Evolutionary conservation across 2,329 filamentous ascomycete species (phyloP).

Genomic region (Cladophialophora carrionii): DNA sequence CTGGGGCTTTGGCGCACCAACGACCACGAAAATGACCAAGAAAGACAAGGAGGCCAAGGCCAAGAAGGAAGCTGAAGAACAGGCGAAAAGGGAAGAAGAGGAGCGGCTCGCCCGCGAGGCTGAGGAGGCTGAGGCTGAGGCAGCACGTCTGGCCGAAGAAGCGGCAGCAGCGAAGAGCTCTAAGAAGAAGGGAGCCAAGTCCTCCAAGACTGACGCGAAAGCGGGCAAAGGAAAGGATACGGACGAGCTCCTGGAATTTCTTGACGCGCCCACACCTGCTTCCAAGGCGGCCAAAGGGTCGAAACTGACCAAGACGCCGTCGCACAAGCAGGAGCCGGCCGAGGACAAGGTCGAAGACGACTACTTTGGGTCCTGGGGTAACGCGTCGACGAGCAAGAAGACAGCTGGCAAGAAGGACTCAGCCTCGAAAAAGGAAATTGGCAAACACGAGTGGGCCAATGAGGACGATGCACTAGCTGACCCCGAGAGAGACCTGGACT

Average conservation of each 20-base stretch:
- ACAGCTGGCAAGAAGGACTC: conserved; percentile 45
- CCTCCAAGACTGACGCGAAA: conserved; percentile 36
- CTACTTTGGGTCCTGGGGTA: conserved; percentile 40
- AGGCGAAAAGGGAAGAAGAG: conserved; percentile 40
- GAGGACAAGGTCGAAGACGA: conserved; percentile 37
- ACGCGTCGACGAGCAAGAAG: conserved; percentile 39
- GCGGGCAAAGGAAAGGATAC: conserved; percentile 38
- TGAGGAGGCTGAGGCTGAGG: conserved; percentile 44
- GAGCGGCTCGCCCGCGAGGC: conserved; percentile 40
- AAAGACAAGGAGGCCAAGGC: conserved; percentile 55
- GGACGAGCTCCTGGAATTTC: conserved; percentile 45
- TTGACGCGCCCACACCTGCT: conserved; percentile 37
- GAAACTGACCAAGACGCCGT: conserved; percentile 36
- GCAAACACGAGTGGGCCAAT: conserved; percentile 49
- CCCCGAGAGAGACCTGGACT: conserved; percentile 48
- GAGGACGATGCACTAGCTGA: conserved; percentile 46
- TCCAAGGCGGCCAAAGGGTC: conserved; percentile 29
- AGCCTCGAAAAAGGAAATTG: conserved; percentile 50
- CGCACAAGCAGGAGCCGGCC: conserved; percentile 38
- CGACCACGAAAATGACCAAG: conserved; percentile 48
- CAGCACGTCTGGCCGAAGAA: conserved; percentile 42
- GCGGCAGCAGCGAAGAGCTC: conserved; percentile 43
- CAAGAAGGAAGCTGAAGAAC: conserved; percentile 46
- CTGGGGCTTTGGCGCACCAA: conserved; percentile 50
- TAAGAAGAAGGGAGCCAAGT: conserved; percentile 39